Evolutionary conservation across 2,329 filamentous ascomycete species (phyloP).

Genomic region (Hypoxylon sp.): DNA sequence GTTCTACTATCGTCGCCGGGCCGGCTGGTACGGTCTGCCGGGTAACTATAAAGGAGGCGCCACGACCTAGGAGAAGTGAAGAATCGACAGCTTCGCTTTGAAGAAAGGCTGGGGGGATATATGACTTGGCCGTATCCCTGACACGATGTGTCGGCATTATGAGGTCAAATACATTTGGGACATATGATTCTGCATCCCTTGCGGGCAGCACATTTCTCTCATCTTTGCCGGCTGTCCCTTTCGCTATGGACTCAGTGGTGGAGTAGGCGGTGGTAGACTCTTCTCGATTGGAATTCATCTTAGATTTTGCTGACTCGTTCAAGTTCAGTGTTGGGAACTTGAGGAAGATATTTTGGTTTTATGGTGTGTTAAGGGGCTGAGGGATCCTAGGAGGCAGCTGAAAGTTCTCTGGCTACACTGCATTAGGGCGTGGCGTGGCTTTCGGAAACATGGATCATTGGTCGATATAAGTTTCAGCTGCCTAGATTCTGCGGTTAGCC

Average conservation of each 20-base stretch:
- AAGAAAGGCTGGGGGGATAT: constrained; percentile 1
- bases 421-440: not conserved
- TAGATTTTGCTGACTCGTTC: not conserved
- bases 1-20: constrained; percentile 2
- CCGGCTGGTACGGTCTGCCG: constrained; percentile 3
- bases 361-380: no score
- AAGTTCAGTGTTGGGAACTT: not conserved
- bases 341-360: not conserved
- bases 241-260: not conserved
- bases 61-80: constrained; percentile 3
- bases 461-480: not conserved
- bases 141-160: constrained; percentile 3
- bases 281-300: constrained; percentile 10
- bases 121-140: not conserved
- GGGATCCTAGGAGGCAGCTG: constrained; percentile 6
- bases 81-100: constrained; percentile 8
- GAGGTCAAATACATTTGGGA: constrained; percentile 2
- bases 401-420: not conserved
- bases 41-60: constrained; percentile 10
- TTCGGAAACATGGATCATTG: not conserved
- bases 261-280: not conserved
- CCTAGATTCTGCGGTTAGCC: not conserved
- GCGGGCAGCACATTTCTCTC: not conserved
- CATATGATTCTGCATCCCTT: not conserved
- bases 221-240: not conserved